Percentiles rank a stretch among this genome's conserved stretches.
These are phyloP conservation scores for Candida hispaniensis DNA, from an alignment of 805 yeast genomes.

Conservation along the genomic window DNA sequence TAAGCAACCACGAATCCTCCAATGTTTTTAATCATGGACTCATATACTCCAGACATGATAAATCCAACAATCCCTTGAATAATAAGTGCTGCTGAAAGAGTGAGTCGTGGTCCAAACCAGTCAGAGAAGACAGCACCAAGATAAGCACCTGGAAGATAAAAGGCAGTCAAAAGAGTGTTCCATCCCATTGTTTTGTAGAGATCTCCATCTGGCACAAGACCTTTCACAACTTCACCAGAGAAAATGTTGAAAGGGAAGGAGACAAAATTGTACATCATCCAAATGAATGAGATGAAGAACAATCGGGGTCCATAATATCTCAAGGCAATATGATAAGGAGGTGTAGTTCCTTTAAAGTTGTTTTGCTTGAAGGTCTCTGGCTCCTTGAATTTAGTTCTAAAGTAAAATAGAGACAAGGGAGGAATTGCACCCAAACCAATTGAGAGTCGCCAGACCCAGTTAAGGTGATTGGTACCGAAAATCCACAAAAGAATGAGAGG, in stretches of 20 bases:
- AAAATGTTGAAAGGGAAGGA: constrained; percentile 81
- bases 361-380: constrained; percentile 59
- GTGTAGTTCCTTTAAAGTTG: constrained; percentile 49
- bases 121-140: constrained; percentile 81
- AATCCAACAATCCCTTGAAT: constrained; percentile 72
- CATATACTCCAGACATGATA: constrained; percentile 67
- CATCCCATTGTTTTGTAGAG: constrained; percentile 76
- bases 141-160: constrained; percentile 84
- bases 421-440: constrained; percentile 85
- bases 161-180: constrained; percentile 79
- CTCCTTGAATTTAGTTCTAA: constrained; percentile 69
- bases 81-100: constrained; percentile 56
- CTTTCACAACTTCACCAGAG: constrained; percentile 57
- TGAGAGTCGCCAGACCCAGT: constrained; percentile 85
- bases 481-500: constrained; percentile 83
- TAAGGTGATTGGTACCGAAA: constrained; percentile 56
- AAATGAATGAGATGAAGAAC: constrained; percentile 56
- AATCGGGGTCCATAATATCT: constrained; percentile 82
- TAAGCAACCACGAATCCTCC: constrained; percentile 77
- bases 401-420: constrained; percentile 63
- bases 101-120: constrained; percentile 80
- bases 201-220: constrained; percentile 49
- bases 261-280: constrained; percentile 89
- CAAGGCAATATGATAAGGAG: constrained; percentile 59
- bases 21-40: constrained; percentile 44